A percentile compares a stretch with the other conserved stretches of the same genome.
These are phyloP conservation scores for Penicillium hordei DNA, from an alignment of 2,329 filamentous ascomycete genomes.

Conservation along the genomic window DNA sequence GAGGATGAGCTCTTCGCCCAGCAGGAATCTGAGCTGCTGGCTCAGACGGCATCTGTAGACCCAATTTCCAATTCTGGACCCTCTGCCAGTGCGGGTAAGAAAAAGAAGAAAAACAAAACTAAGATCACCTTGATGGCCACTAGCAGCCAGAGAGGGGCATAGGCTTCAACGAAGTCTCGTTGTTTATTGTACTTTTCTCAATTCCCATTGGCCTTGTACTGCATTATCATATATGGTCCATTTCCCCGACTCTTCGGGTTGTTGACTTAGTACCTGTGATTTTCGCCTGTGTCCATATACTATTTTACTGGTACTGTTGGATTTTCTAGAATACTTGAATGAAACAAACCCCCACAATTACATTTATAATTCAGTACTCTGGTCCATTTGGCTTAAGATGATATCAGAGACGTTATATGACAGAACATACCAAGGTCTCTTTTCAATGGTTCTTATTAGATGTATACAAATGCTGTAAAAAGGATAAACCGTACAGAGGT, in stretches of 20 bases:
- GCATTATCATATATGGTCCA: background rate
- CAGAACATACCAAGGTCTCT: background rate
- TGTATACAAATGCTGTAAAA: background rate
- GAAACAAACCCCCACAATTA: background rate
- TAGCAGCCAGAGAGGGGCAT: constrained; percentile 59
- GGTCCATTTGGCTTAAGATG: background rate
- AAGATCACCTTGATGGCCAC: constrained; percentile 70
- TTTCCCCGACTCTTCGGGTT: background rate
- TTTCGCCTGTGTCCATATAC: background rate
- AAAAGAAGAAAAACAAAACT: constrained; percentile 66
- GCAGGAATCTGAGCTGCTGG: constrained; percentile 51
- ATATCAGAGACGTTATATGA: background rate
- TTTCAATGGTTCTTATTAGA: background rate
- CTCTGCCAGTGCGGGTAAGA: constrained; percentile 46
- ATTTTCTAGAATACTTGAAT: background rate
- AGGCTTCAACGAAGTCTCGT: constrained; percentile 15
- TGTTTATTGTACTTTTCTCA: background rate
- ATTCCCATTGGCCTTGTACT: background rate
- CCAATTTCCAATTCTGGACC: constrained; percentile 15
- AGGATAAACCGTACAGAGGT: background rate
- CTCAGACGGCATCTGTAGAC: constrained; percentile 45
- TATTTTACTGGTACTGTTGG: background rate
- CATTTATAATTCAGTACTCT: background rate
- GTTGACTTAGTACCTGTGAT: background rate
- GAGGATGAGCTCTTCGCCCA: constrained; percentile 73